A percentile compares a stretch with the other conserved stretches of the same genome.
Conservation (phyloP, 345 rosid genomes). For the Salix brachista region DNA sequence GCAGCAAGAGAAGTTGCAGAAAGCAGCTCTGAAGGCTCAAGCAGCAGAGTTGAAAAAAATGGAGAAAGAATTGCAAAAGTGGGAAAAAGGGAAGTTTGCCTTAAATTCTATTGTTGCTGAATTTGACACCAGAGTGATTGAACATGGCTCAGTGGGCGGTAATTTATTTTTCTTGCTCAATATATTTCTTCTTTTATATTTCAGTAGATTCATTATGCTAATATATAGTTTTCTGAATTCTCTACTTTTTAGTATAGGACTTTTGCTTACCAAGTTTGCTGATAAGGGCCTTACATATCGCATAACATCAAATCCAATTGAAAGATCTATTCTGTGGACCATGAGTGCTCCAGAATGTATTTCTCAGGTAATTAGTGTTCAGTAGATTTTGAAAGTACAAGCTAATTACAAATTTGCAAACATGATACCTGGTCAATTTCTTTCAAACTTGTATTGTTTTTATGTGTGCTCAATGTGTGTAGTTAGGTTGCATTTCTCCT, state of each 20-base stretch:
- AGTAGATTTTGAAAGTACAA: background rate
- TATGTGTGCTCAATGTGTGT: background rate
- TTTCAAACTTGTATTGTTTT: background rate
- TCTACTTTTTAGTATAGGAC: conserved; percentile 49
- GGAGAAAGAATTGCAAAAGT: conserved; percentile 74
- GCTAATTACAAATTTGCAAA: background rate
- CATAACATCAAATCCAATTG: conserved; percentile 66
- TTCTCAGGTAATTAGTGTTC: conserved; percentile 49
- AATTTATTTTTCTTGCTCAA: conserved; percentile 7
- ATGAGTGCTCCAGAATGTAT: conserved; percentile 71
- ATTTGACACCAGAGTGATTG: conserved; percentile 79
- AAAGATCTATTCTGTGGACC: conserved; percentile 83
- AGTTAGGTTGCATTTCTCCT: background rate
- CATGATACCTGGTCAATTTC: background rate
- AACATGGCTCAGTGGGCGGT: conserved; percentile 82
- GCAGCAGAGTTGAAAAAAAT: conserved; percentile 68
- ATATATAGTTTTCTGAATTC: conserved; percentile 20
- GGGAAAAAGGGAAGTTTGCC: conserved; percentile 90
- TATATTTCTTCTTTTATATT: background rate
- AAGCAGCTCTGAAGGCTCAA: conserved; percentile 75
- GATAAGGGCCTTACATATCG: conserved; percentile 75
- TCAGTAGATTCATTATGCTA: conserved; percentile 10
- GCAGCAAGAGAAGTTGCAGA: conserved; percentile 78
- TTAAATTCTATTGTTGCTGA: conserved; percentile 75
- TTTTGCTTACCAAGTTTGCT: conserved; percentile 71